Evolutionary conservation across 1,284 basidiomycete genomes (phyloP).

Genomic region (Malassezia dermatis): DNA sequence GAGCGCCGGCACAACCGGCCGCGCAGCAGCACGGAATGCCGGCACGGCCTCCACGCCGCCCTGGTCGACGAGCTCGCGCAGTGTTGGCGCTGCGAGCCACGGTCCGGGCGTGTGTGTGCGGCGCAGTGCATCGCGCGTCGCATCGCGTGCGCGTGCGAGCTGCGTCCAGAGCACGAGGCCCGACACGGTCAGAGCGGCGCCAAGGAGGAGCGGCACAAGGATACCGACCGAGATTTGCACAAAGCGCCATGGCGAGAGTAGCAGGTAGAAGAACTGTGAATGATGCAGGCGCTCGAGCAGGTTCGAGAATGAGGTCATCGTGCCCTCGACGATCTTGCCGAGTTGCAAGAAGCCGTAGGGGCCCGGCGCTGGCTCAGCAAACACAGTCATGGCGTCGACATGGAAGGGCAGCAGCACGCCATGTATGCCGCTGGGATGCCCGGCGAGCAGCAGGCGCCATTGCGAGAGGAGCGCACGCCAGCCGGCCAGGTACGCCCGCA

Average conservation of each 20-base stretch:
- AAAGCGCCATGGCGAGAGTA: slow-evolving; percentile 29
- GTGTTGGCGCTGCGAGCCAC: slow-evolving; percentile 2
- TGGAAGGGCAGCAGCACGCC: slow-evolving; percentile 58
- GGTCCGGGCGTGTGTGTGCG: neutral
- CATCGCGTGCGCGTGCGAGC: slow-evolving; percentile 5
- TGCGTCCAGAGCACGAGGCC: slow-evolving; percentile 21
- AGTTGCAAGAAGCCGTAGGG: slow-evolving; percentile 91
- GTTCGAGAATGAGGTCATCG: slow-evolving; percentile 39
- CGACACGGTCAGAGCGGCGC: slow-evolving; percentile 29
- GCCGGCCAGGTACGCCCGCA: slow-evolving; percentile 3
- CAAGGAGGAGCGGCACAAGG: slow-evolving; percentile 31
- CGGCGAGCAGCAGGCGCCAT: slow-evolving; percentile 55
- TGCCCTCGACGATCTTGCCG: slow-evolving; percentile 51
- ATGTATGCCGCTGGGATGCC: slow-evolving; percentile 26
- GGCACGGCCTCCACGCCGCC: neutral
- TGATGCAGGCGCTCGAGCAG: slow-evolving; percentile 45
- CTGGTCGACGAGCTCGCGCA: slow-evolving; percentile 1
- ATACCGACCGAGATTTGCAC: slow-evolving; percentile 35
- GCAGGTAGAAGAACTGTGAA: slow-evolving; percentile 46
- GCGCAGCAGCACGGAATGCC: neutral
- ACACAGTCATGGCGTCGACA: slow-evolving; percentile 86
- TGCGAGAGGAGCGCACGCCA: slow-evolving; percentile 21
- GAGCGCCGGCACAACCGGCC: slow-evolving; percentile 6
- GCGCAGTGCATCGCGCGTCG: neutral
- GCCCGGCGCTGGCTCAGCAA: slow-evolving; percentile 71